Evolutionary conservation across 345 rosid genomes (phyloP), one percentile per base, ranked within the genome.

Genomic region (Hibiscus trionum): DNA sequence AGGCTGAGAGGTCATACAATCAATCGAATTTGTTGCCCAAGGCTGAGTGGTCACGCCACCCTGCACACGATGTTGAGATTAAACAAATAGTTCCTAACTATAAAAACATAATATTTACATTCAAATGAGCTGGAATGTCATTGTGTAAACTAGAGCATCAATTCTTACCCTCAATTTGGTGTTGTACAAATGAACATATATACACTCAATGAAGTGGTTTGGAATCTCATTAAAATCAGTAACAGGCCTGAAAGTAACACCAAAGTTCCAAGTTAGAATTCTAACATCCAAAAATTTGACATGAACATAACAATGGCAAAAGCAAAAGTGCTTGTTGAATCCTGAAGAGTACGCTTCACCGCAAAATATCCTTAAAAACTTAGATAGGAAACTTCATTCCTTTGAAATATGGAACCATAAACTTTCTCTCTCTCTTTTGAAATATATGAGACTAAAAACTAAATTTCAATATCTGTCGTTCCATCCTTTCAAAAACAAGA

Each of bases 191-290:
- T 90, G 97, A 74, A 95, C 97, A 77, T 83, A 95, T 69, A 91
- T 87, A 69, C 97, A 95, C 86, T 95, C 99, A 6, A 86, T 66
- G 73, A 95, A 95, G 77, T 95, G 97, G 81, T 78, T 77, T 16
- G 91, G 74, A 68, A 95, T 81, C 88, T 95, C 97, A 77, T 91
- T 90, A 75, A 85, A 95, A 78, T 95, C 99, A 31, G 82, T 80
- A 66, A 95, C 78, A 73, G 96, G 93, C 96, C 99, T 95, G 89
- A 69, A 80, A 80, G 68, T 71, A 73, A 76, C 37, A 73, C 1
- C 42, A 47, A 73, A 31, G 19, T 47, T 50, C 27, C 3, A 65
- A 65, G 53, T 65, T n/a, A 35, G 21, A 67, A 4, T 19, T 47
- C 49, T 37, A 67, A 67, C 24, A 47, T 7, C 55, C 31, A 42